These are phyloP conservation scores for Desmodesmus armatus DNA, from an alignment of 139 green algal species.

Conservation along the genomic window DNA sequence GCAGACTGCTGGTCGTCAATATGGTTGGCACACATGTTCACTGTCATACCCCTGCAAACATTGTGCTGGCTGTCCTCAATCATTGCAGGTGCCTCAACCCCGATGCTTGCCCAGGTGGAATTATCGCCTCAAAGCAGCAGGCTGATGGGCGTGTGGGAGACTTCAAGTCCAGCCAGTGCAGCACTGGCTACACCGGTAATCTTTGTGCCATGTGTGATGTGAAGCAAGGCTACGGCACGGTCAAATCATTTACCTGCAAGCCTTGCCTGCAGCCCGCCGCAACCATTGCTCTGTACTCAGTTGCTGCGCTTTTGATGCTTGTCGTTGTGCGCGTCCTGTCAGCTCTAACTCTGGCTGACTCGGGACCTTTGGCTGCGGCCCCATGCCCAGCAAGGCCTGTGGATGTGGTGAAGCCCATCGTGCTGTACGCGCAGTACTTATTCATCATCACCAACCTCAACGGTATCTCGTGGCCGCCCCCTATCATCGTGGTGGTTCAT, in stretches of 20 bases:
- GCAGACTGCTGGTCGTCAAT: too few relatives aligned
- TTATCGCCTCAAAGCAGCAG: neutral
- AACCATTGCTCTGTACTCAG: neutral
- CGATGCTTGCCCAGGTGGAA: too few relatives aligned
- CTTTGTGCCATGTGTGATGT: neutral
- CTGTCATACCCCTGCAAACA: too few relatives aligned
- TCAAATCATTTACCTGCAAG: constrained; percentile 1
- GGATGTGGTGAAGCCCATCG: neutral
- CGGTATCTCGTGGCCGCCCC: neutral
- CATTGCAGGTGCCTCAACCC: neutral
- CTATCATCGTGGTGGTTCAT: neutral
- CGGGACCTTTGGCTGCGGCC: too few relatives aligned
- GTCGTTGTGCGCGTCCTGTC: neutral
- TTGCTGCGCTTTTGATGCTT: neutral
- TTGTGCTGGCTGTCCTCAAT: neutral
- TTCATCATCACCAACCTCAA: neutral
- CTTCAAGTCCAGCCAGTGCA: neutral
- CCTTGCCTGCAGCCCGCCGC: neutral
- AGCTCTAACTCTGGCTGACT: too few relatives aligned
- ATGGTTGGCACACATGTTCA: too few relatives aligned
- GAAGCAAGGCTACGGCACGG: neutral
- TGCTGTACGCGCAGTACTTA: constrained; percentile 6
- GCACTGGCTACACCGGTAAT: neutral
- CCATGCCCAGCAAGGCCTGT: neutral
- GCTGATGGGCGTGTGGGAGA: neutral